Base-by-base conservation (phyloP, 2,329 filamentous ascomycete genomes). In the Hypocreales sp. region DNA sequence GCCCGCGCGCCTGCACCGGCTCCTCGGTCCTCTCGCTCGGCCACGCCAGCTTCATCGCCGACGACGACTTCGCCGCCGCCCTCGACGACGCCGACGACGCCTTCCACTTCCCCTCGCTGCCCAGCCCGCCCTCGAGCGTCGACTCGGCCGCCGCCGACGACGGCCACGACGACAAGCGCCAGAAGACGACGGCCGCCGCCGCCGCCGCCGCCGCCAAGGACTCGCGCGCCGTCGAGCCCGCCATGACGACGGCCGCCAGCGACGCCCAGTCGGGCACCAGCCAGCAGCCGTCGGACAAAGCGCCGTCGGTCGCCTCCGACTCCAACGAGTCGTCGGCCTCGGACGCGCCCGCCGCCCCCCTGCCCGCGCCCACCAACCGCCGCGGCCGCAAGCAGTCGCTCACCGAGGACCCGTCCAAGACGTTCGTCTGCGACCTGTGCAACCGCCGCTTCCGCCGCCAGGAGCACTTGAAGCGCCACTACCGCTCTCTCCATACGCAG, bases 381-480 rank as follows among this genome's bases (percentile, higher is more conserved):
- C 86, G 90, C 33, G 90, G 90, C 33, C 86, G 90, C 56, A 98
- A 98, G 74, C 90, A 98, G 61, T 95, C 90, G 1, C 59, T 95
- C 42, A 95, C 90, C 5, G 90, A 95, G 47, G 90, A 98, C 46
- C 90, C 90, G 2, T 92, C 83, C 46, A 98, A 98, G 75, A 94
- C 86, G 1, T 98, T 95, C 38, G 82, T 93, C 34, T 98, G 90
- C 61, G 84, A 86, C 31, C 70, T 94, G 14, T 98, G 90, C 75
- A 87, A 83, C 46, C 84, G 90, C 38, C 82, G 90, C 35, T 98
- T 98, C 78, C 80, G 90, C 36, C 82, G 90, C 36, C 90, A 98
- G 58, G 90, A 98, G 56, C 90, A 98, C 49, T 72, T 98, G 34
- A 98, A 98, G 74, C 81, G 90, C 36, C 90, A 98, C 64, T 93